Evolutionary conservation across 2,329 filamentous ascomycete genomes (phyloP).

Genomic region (Rutstroemia sydowiana): DNA sequence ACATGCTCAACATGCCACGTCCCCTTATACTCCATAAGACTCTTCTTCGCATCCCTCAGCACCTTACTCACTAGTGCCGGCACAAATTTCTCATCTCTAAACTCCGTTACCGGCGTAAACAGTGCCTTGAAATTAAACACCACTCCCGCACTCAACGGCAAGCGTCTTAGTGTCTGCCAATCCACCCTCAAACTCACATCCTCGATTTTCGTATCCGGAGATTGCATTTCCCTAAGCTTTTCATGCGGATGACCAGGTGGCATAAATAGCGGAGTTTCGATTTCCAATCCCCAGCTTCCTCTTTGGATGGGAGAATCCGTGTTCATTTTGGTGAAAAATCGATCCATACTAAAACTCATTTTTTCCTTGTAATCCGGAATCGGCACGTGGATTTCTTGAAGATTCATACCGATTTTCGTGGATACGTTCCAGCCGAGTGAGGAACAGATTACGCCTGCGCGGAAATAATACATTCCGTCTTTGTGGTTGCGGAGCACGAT

Average conservation of each 20-base stretch:
- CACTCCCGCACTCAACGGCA: conserved; percentile 68
- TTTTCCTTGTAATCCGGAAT: conserved; percentile 83
- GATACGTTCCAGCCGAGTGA: conserved; percentile 72
- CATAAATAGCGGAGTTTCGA: conserved; percentile 68
- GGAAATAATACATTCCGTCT: conserved; percentile 66
- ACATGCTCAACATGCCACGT: conserved; percentile 74
- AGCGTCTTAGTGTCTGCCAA: conserved; percentile 77
- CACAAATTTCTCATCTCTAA: conserved; percentile 65
- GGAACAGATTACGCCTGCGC: conserved; percentile 72
- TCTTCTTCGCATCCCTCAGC: conserved; percentile 62
- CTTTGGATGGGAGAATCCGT: conserved; percentile 71
- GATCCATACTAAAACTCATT: conserved; percentile 82
- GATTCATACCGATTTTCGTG: conserved; percentile 62
- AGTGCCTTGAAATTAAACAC: conserved; percentile 87
- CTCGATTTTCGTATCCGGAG: conserved; percentile 45
- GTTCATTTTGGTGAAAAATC: conserved; percentile 73
- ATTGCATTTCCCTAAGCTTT: conserved; percentile 49
- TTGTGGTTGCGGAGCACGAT: conserved; percentile 65
- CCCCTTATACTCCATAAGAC: conserved; percentile 72
- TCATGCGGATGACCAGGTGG: conserved; percentile 61
- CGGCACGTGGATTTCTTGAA: conserved; percentile 64
- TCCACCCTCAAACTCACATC: conserved; percentile 69
- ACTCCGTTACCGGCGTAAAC: conserved; percentile 66
- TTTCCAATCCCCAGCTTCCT: conserved; percentile 76
- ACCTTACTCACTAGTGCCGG: conserved; percentile 63